A percentile compares a stretch with the other conserved stretches of the same genome.
phyloP scores from a whole-genome alignment of 345 rosid species.

The Microcos paniculata region DNA sequence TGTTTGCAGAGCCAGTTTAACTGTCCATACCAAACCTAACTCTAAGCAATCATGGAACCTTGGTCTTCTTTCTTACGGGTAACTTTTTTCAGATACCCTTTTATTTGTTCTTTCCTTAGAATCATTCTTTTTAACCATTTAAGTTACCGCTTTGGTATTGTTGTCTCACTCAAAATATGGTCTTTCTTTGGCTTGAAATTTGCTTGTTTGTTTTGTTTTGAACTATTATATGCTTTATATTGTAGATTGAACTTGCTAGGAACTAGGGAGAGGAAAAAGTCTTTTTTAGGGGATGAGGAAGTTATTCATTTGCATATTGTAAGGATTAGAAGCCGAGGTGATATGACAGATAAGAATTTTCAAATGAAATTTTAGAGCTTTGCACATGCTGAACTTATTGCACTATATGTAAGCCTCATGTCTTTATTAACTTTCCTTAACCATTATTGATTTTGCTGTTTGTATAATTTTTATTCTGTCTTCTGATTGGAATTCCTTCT shows the following conservation, averaged over 20 bases:
- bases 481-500: constrained; percentile 36
- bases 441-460: constrained; percentile 13
- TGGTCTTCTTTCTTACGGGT: constrained; percentile 42
- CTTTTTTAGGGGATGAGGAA: background rate
- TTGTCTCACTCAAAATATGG: background rate
- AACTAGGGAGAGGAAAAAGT: background rate
- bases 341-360: background rate
- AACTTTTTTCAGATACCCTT: constrained; percentile 18
- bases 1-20: constrained; percentile 42
- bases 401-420: background rate
- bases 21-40: constrained; percentile 43
- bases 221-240: background rate
- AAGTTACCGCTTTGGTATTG: background rate
- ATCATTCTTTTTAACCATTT: background rate
- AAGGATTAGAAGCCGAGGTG: background rate
- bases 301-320: background rate
- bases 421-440: constrained; percentile 7
- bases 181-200: background rate
- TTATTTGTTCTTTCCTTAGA: constrained; percentile 3
- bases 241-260: background rate
- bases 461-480: constrained; percentile 18
- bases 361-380: background rate
- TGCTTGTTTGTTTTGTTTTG: background rate
- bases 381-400: background rate
- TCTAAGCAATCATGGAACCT: constrained; percentile 40